These are phyloP conservation scores for Lasiosphaeria ovina DNA, from an alignment of 495 filamentous ascomycete genomes.

Conservation along the genomic window DNA sequence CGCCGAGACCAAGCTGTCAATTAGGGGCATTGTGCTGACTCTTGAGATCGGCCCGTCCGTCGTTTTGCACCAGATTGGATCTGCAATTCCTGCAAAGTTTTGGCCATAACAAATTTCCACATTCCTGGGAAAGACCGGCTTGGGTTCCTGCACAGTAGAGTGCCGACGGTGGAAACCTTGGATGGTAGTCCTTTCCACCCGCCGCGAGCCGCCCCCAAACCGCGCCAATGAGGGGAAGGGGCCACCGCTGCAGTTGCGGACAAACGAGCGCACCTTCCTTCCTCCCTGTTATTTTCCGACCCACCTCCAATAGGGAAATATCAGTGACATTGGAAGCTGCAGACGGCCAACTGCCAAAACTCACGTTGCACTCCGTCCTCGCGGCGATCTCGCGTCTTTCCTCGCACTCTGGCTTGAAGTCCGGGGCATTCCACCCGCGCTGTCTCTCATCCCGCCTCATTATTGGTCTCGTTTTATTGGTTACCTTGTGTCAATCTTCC, in stretches of 20 bases:
- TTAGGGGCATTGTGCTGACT: neutral
- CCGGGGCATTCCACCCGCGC: too few species aligned
- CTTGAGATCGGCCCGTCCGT: neutral
- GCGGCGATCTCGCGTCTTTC: too few species aligned
- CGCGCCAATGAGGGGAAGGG: neutral
- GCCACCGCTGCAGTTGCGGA: neutral
- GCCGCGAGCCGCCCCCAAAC: neutral
- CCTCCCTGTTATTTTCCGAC: neutral
- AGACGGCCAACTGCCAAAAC: too few species aligned
- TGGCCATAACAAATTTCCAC: neutral
- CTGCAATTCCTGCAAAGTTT: neutral
- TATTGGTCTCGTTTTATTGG: too few species aligned
- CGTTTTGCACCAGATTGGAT: neutral
- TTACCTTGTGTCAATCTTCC: too few species aligned
- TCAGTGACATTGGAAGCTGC: too few species aligned
- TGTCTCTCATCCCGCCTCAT: too few species aligned
- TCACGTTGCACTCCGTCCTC: too few species aligned
- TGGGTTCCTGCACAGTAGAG: neutral
- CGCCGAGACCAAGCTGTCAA: conserved; percentile 8
- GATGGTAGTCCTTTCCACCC: neutral
- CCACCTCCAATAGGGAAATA: too few species aligned
- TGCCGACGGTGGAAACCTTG: neutral
- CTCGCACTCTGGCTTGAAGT: too few species aligned
- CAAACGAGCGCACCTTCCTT: neutral
- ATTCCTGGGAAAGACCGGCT: neutral